These are phyloP conservation scores for Bassia scoparia DNA, from an alignment of 148 eudicot species.

Conservation along the genomic window DNA sequence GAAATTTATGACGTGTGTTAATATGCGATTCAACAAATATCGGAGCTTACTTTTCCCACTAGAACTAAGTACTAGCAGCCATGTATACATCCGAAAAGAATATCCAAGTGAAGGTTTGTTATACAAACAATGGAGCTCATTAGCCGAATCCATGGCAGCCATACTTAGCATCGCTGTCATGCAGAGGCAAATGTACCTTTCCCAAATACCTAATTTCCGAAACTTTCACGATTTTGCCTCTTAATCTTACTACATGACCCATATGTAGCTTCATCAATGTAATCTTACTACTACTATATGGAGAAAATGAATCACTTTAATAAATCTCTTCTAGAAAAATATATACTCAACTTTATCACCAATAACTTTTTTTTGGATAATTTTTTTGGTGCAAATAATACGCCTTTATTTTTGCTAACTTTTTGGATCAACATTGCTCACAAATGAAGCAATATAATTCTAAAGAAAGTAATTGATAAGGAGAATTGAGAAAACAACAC, in stretches of 20 bases:
- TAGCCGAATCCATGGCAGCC: constrained; percentile 4
- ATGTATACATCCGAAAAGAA: too few species aligned
- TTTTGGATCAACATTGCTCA: constrained; percentile 15
- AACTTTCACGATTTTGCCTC: constrained; percentile 39
- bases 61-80: too few species aligned
- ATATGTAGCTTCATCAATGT: constrained; percentile 24
- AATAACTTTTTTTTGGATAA: not conserved
- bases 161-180: constrained; percentile 25
- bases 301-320: not conserved
- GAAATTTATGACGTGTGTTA: too few species aligned
- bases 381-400: constrained; percentile 6
- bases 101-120: too few species aligned
- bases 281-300: constrained; percentile 7
- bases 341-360: too few species aligned
- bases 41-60: too few species aligned
- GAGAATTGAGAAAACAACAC: too few species aligned
- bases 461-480: too few species aligned
- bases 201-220: constrained; percentile 36
- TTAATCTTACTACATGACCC: constrained; percentile 29
- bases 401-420: not conserved
- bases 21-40: too few species aligned
- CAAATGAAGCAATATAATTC: constrained; percentile 11
- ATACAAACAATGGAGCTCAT: not conserved
- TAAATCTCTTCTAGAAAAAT: too few species aligned
- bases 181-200: constrained; percentile 29